These are phyloP conservation scores for Lepidium sativum DNA, from an alignment of 345 rosid genomes.

Conservation along the genomic window DNA sequence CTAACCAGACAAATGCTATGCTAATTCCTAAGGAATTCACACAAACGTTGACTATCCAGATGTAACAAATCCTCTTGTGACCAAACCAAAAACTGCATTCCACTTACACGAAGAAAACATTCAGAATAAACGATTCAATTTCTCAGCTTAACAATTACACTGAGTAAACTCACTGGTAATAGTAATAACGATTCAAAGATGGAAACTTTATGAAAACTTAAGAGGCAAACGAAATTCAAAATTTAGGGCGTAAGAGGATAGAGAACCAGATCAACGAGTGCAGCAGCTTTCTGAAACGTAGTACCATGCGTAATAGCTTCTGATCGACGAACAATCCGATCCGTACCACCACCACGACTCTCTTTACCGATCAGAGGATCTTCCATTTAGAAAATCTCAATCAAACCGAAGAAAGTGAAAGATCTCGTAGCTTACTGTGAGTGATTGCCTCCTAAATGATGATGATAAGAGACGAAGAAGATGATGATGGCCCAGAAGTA, in stretches of 20 bases:
- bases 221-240: neutral
- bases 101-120: neutral
- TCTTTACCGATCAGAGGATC: slow-evolving; percentile 46
- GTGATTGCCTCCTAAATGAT: neutral
- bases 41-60: neutral
- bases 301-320: slow-evolving; percentile 80
- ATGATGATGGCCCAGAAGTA: slow-evolving; percentile 17
- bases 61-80: neutral
- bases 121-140: neutral
- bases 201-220: neutral
- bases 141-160: neutral
- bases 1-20: neutral
- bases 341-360: slow-evolving; percentile 31
- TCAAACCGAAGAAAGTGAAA: neutral
- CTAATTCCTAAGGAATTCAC: neutral
- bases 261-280: slow-evolving; percentile 89
- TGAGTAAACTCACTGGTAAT: neutral
- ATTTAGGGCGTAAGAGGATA: neutral
- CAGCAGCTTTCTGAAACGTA: slow-evolving; percentile 83
- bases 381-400: slow-evolving; percentile 31
- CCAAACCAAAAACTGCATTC: neutral
- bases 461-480: neutral
- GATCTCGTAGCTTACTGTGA: neutral
- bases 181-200: neutral
- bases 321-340: slow-evolving; percentile 42